Evolutionary conservation across 768 basidiomycete species (phyloP), one percentile per base, ranked within the genome.

Genomic region (Dacryopinax spathularia): DNA sequence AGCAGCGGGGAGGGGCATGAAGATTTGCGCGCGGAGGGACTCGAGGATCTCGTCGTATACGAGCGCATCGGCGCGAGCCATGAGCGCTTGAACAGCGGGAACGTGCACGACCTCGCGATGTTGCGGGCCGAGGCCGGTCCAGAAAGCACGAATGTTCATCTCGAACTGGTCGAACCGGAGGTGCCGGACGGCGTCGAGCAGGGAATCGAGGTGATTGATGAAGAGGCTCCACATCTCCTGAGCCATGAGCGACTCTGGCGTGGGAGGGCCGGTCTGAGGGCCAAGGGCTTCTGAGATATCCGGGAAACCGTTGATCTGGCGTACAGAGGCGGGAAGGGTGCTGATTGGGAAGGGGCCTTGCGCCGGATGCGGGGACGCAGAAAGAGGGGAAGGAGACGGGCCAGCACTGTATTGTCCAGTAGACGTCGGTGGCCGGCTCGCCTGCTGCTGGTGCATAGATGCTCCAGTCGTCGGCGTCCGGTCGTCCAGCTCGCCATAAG

Each of bases 21-120:
- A 80, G 82, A 92, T 88, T 72, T 91, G 90, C 2, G 84, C 84
- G 56, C 90, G 83, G 68, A 96, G 78, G 63, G 85, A 81, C 72
- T 94, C 90, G 60, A 95, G 78, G 68, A 91, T 89, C 84, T 91
- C 89, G 77, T 93, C 89, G 73, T 91, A 94, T 27, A 91, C 84
- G 69, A 91, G 85, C 18, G 90, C 90, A 75, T 93, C 89, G 2
- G 89, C 92, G 70, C 87, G 87, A 18, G 88, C 86, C 86, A 96
- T 90, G 66, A 93, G 75, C 4, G 87, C 87, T 9, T 91, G 89
- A 66, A 95, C 85, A 3, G 87, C 88, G 43, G 91, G 90, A 6
- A 89, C 89, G 72, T 93, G 89, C 9, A 90, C 89, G 43, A 93
- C 84, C 70, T 91, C 88, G n/a, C 88, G 82, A 72, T 91, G 89